phyloP scores from a whole-genome alignment of 2,329 filamentous ascomycete species.

The Ilyonectria sp. region DNA sequence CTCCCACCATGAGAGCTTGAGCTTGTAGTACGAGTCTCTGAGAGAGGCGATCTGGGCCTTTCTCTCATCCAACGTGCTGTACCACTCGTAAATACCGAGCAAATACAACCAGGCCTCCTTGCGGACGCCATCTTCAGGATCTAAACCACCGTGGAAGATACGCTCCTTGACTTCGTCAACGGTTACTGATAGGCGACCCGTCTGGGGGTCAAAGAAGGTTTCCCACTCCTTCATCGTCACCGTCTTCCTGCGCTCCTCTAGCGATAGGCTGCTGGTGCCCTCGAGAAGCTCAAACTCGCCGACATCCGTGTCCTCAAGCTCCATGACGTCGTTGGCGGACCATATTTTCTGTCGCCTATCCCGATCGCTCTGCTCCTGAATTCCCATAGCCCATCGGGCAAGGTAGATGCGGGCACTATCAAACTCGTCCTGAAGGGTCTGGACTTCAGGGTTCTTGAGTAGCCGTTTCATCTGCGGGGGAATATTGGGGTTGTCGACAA shows the following conservation, averaged over 20 bases:
- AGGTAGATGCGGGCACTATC: slow-evolving; percentile 96
- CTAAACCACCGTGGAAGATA: slow-evolving; percentile 95
- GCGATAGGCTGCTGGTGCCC: slow-evolving; percentile 78
- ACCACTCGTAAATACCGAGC: slow-evolving; percentile 93
- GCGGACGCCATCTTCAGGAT: slow-evolving; percentile 89
- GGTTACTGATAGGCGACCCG: slow-evolving; percentile 83
- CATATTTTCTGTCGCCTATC: slow-evolving; percentile 90
- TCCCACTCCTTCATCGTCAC: slow-evolving; percentile 91
- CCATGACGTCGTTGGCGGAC: slow-evolving; percentile 92
- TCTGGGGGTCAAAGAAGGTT: slow-evolving; percentile 84
- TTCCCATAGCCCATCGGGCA: slow-evolving; percentile 98
- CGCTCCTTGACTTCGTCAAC: slow-evolving; percentile 95
- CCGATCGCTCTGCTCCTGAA: slow-evolving; percentile 94
- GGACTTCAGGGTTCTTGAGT: slow-evolving; percentile 92
- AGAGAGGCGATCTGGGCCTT: slow-evolving; percentile 87
- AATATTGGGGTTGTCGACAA: slow-evolving; percentile 91
- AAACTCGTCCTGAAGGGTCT: slow-evolving; percentile 96
- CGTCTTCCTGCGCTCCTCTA: slow-evolving; percentile 83
- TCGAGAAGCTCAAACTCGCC: slow-evolving; percentile 97
- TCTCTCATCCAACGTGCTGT: slow-evolving; percentile 88
- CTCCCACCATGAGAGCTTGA: slow-evolving; percentile 98
- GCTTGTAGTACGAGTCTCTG: slow-evolving; percentile 91
- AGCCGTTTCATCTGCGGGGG: slow-evolving; percentile 90
- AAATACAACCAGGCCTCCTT: slow-evolving; percentile 98
- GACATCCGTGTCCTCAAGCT: slow-evolving; percentile 94